Percentiles rank a stretch among this genome's conserved stretches.
phyloP scores from a whole-genome alignment of 495 filamentous ascomycete species.

The Aspergillus baeticus region DNA sequence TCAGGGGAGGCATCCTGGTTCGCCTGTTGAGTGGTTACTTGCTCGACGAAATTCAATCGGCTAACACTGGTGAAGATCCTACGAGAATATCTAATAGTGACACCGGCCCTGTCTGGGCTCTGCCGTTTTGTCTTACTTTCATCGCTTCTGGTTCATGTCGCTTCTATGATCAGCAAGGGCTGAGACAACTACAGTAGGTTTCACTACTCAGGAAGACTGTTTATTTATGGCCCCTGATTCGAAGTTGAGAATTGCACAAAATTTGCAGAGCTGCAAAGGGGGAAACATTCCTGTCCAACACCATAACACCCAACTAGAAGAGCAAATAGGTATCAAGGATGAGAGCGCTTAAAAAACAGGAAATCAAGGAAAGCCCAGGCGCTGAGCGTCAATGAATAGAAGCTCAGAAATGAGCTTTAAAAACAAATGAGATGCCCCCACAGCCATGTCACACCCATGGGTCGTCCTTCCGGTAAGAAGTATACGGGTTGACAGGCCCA shows the following conservation, averaged over 20 bases:
- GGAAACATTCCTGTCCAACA: not conserved
- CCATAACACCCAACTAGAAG: not conserved
- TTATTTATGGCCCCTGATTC: too few relatives aligned
- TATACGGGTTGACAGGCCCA: slow-evolving; percentile 39
- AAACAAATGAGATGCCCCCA: too few relatives aligned
- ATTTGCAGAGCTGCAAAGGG: too few relatives aligned
- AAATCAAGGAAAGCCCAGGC: not conserved
- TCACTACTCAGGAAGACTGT: too few relatives aligned
- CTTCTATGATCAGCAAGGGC: not conserved
- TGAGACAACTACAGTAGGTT: not conserved
- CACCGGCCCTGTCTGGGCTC: not conserved
- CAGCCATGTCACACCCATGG: slow-evolving; percentile 42
- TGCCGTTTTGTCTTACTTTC: too few relatives aligned
- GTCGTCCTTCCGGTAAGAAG: slow-evolving; percentile 27
- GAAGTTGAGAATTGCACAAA: too few relatives aligned
- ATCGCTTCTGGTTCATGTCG: too few relatives aligned
- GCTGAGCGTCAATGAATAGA: not conserved
- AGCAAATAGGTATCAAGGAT: slow-evolving; percentile 1
- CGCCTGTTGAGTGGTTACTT: not conserved
- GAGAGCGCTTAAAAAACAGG: not conserved
- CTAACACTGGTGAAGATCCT: not conserved
- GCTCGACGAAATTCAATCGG: not conserved
- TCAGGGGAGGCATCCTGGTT: not conserved
- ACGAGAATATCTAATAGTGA: not conserved
- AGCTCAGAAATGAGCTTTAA: not conserved